phyloP scores from a whole-genome alignment of 129 eudicot species.

The sunflower (Helianthus annuus) region DNA sequence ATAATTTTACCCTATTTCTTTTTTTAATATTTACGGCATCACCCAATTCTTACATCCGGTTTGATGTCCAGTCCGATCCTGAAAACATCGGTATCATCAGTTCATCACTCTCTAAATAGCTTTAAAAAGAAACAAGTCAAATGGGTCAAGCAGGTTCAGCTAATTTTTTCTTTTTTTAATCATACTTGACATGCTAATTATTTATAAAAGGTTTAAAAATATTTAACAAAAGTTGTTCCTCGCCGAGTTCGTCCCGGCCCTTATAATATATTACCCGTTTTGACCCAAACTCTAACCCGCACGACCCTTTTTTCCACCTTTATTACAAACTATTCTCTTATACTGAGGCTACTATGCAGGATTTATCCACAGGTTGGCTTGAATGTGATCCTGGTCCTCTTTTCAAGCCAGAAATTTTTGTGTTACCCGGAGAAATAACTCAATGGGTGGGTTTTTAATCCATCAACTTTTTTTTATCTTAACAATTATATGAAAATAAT shows the following conservation, averaged over 20 bases:
- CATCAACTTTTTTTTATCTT: background rate
- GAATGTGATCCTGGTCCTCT: conserved; percentile 87
- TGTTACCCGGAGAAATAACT: conserved; percentile 51
- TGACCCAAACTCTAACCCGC: background rate
- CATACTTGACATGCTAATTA: background rate
- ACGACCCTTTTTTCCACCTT: background rate
- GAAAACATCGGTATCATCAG: too few species aligned
- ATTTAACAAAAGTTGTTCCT: conserved; percentile 1
- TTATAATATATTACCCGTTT: background rate
- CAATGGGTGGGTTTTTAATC: conserved; percentile 39
- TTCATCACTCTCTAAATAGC: background rate
- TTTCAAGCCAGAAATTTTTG: conserved; percentile 60
- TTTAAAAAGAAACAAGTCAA: background rate
- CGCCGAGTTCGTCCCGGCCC: background rate
- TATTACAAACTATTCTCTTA: conserved; percentile 12
- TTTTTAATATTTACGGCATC: too few species aligned
- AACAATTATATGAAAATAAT: background rate
- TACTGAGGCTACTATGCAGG: conserved; percentile 48
- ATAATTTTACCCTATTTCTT: too few species aligned
- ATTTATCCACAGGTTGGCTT: conserved; percentile 82
- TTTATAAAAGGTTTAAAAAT: background rate
- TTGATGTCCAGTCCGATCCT: too few species aligned
- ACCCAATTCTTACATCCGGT: too few species aligned
- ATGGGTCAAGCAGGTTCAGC: background rate
- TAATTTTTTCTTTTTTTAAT: background rate